Percentiles rank a stretch among this genome's conserved stretches.
Evolutionary conservation across 2,329 filamentous ascomycete genomes (phyloP).

Genomic region (Neonectria magnoliae): DNA sequence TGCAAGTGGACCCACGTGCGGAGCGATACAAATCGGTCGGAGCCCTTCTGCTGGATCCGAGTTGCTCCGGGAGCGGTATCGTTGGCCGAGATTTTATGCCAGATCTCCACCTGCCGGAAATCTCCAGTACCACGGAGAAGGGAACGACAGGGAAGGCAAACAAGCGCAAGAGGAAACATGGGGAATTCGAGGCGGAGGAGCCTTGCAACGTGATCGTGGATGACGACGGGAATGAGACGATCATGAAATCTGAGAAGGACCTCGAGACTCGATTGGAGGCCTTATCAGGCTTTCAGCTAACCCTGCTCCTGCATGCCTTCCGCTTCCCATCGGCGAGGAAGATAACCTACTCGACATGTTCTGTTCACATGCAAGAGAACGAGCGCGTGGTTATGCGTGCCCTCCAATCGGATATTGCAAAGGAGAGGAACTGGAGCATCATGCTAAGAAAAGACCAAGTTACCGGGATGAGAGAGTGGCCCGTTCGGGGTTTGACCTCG

Average conservation of each 20-base stretch:
- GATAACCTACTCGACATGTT: conserved; percentile 95
- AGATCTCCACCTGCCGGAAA: conserved; percentile 67
- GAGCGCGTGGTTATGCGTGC: conserved; percentile 83
- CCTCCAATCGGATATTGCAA: conserved; percentile 73
- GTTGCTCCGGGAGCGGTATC: conserved; percentile 95
- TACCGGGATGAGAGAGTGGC: conserved; percentile 79
- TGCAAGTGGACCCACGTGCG: conserved; percentile 74
- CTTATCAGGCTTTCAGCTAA: conserved; percentile 83
- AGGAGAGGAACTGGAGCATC: conserved; percentile 79
- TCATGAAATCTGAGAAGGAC: conserved; percentile 64
- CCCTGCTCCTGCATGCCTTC: conserved; percentile 85
- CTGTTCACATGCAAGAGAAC: conserved; percentile 87
- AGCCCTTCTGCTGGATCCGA: conserved; percentile 87
- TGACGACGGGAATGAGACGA: conserved; percentile 66
- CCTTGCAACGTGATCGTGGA: conserved; percentile 58
- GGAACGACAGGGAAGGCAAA: conserved; percentile 32
- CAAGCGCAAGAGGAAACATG: conserved; percentile 59
- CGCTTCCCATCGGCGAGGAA: conserved; percentile 77
- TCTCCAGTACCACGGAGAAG: conserved; percentile 35
- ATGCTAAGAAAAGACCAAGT: conserved; percentile 78
- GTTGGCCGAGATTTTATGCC: conserved; percentile 86
- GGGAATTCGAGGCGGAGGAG: conserved; percentile 46
- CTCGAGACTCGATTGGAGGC: conserved; percentile 73
- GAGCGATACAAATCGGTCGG: conserved; percentile 75
- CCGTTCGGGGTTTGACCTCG: conserved; percentile 67